These are phyloP conservation scores for Alnus glutinosa DNA, from an alignment of 306 rosid genomes.

Conservation along the genomic window DNA sequence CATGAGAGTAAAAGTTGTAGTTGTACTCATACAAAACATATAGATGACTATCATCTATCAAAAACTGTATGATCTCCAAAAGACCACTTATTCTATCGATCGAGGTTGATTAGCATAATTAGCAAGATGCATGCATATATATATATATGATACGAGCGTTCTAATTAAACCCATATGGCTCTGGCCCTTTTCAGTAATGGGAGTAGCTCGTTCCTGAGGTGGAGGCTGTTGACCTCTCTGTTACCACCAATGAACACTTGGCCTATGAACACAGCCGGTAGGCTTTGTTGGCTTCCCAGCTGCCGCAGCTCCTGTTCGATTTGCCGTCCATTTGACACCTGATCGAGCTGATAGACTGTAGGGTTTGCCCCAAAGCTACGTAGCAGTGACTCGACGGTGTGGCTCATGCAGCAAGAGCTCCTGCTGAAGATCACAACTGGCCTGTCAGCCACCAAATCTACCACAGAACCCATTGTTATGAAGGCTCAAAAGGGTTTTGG, in stretches of 20 bases:
- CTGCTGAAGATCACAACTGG: conserved; percentile 87
- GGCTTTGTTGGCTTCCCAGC: conserved; percentile 56
- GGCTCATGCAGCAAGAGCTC: conserved; percentile 63
- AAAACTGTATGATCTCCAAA: no score
- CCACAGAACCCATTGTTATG: conserved; percentile 36
- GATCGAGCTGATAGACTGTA: conserved; percentile 69
- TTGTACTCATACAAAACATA: no score
- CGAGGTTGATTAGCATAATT: not conserved
- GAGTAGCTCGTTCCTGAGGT: conserved; percentile 56
- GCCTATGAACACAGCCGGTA: conserved; percentile 71
- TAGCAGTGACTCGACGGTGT: conserved; percentile 61
- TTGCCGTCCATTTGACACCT: conserved; percentile 52
- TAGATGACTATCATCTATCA: no score
- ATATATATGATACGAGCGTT: no score
- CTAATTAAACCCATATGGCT: conserved; percentile 55
- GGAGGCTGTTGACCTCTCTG: conserved; percentile 59
- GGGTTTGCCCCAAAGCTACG: conserved; percentile 68
- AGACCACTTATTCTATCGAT: conserved; percentile 18
- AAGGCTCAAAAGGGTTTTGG: not conserved
- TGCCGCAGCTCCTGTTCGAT: conserved; percentile 59
- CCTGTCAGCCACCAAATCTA: conserved; percentile 58
- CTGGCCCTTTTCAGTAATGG: conserved; percentile 61
- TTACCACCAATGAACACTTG: conserved; percentile 62
- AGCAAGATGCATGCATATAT: not conserved
- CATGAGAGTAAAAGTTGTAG: no score